Base-by-base conservation (phyloP, 140 eudicot genomes). In the Stevia rebaudiana region DNA sequence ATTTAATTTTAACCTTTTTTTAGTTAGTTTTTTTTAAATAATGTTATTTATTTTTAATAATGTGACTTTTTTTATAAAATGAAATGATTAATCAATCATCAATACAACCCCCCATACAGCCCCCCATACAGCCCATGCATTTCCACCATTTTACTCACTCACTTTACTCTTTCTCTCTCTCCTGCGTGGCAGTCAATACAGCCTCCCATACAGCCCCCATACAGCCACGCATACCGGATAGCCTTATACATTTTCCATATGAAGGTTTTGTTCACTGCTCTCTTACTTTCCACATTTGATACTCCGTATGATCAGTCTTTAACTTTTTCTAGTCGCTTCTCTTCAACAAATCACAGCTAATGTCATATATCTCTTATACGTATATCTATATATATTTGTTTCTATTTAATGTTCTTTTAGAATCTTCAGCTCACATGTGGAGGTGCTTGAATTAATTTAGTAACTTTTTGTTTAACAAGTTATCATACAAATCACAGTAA, bases 251-350 rank as follows among this genome's bases (percentile, higher is more conserved):
- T 8, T 49, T 60, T 75, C 47, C 70, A 51, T 60, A 60, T 75
- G 49, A 12, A 55, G 73, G 60, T 55, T 69, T 63, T 9, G 6
- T 62, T 76, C 53, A 65, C 76, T 35, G 55, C 31, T 13, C 25
- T 66, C 58, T 40, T 22, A 66, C 78, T 59, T 71, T 61, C 78
- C 66, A 59, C 9, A 49, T 77, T 23, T 42, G 52, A 4, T 23
- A 74, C 65, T 25, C 62, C 24, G 67, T 24, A 18, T 55, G 67
- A 76, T 70, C 69, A 68, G 24, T 70, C 51, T 71, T 68, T 21
- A 43, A 40, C 36, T 12, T 35, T 49, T 65, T 54, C 33, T 71
- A 42, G 63, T 76, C 47, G 11, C 43, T 62, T 41, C 17, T 55
- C 65, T 50, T 36, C 60, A 69, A 23, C 8, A 43, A 43, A 64